phyloP scores from a whole-genome alignment of 257 asterid genomes.

The Solanum rostratum region DNA sequence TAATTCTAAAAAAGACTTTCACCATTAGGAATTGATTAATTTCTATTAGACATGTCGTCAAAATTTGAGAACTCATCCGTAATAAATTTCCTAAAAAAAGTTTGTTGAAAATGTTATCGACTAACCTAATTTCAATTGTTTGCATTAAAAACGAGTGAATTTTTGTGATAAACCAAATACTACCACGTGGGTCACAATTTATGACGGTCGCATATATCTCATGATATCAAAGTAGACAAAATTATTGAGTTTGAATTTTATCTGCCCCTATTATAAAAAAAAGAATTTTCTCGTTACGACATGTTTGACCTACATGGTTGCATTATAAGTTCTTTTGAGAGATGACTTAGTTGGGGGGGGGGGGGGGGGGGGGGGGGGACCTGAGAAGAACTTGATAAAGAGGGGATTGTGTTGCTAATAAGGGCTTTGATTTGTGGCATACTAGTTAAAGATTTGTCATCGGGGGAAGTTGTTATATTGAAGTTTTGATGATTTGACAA shows the following conservation, averaged over 20 bases:
- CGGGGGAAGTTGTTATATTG: no score
- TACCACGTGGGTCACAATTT: background rate
- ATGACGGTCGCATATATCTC: background rate
- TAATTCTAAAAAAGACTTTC: background rate
- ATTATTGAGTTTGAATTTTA: background rate
- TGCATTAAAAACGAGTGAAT: background rate
- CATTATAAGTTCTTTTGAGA: no score
- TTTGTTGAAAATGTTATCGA: background rate
- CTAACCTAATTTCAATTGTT: background rate
- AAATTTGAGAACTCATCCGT: background rate
- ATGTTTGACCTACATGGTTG: background rate
- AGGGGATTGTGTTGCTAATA: no score
- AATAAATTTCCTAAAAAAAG: background rate
- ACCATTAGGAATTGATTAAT: background rate
- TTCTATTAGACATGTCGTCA: background rate
- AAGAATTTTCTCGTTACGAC: background rate
- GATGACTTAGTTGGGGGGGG: no score
- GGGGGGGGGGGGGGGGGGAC: no score
- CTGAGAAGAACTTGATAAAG: no score
- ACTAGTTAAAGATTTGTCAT: no score
- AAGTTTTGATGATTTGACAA: no score
- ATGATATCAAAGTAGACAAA: background rate
- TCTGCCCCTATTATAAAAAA: background rate
- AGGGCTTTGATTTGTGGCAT: no score
- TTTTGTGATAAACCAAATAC: background rate